A percentile compares a stretch with the other conserved stretches of the same genome.
phyloP scores from a whole-genome alignment of 2,329 filamentous ascomycete genomes.

The Penicillium glabrum region DNA sequence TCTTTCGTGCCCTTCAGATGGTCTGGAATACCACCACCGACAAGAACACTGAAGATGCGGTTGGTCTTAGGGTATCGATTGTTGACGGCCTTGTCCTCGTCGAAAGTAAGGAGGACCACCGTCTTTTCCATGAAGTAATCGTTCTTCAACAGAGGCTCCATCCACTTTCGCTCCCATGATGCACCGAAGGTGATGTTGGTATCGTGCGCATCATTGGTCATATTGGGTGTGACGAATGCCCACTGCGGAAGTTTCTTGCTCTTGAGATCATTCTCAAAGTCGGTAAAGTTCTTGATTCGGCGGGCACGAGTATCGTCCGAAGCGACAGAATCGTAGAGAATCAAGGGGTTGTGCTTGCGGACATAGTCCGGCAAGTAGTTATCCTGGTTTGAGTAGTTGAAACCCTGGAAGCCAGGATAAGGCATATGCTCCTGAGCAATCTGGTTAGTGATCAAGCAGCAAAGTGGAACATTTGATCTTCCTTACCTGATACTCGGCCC shows the following conservation, averaged over 20 bases:
- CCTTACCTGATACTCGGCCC: slow-evolving; percentile 61
- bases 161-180: slow-evolving; percentile 66
- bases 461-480: too few relatives aligned
- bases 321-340: slow-evolving; percentile 67
- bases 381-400: slow-evolving; percentile 62
- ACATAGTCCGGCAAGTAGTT: slow-evolving; percentile 73
- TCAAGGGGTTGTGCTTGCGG: slow-evolving; percentile 72
- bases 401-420: slow-evolving; percentile 70
- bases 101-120: slow-evolving; percentile 77
- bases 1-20: slow-evolving; percentile 67
- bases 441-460: neutral
- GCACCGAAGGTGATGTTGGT: slow-evolving; percentile 68
- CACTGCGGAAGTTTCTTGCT: slow-evolving; percentile 68
- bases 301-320: slow-evolving; percentile 59
- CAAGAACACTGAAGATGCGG: slow-evolving; percentile 66
- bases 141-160: slow-evolving; percentile 69
- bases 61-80: slow-evolving; percentile 61
- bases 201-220: slow-evolving; percentile 72
- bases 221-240: slow-evolving; percentile 53
- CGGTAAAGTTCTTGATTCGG: slow-evolving; percentile 71
- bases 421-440: slow-evolving; percentile 67
- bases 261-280: slow-evolving; percentile 68
- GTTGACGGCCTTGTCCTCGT: slow-evolving; percentile 66
- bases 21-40: slow-evolving; percentile 71
- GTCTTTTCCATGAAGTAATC: slow-evolving; percentile 73